Evolutionary conservation across 2,329 filamentous ascomycete species (phyloP), one percentile per base, ranked within the genome.

Genomic region (Pseudocercospora macadamiae): DNA sequence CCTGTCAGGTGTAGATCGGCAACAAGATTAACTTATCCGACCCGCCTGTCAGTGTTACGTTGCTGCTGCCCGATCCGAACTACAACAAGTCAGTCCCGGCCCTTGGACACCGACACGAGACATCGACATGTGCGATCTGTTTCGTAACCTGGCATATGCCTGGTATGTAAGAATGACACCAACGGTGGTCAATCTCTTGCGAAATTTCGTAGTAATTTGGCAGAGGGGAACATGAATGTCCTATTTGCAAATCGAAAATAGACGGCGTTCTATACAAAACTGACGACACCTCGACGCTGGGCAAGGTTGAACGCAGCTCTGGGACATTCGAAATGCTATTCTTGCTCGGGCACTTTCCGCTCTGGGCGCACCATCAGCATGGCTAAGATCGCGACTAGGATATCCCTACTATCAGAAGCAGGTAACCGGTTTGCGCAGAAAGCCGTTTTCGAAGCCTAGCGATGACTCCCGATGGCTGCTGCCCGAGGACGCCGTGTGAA

Each of bases 261-360:
- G 51, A 48, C 23, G 23, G 19, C 42, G 26, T 14, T 47, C 21
- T 47, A n/a, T 21, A 23, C 30, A 59, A 39, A 36, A 36, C 36
- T 51, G 12, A 30, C 34, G 32, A 55, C 51, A 47, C 23, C 36
- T 51, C 5, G 16, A 18, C 48, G 47, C 21, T 25, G 34, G 44
- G 54, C 57, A 55, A 48, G 57, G 57, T 47, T 47, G 39, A 48
- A 55, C 52, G 57, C 30, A 34, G 57, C 16, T 51, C 26, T 36
- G 44, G 57, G 57, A 54, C 37, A 55, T 52, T 55, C 30, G 42
- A 45, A 48, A 51, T 47, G 47, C 57, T 60, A 60, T 60, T 60
- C 57, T 60, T 55, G 54, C 52, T 48, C 37, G 54, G 36, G 45
- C 57, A 39, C 32, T 37, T 51, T 51, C 45, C 54, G 45, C 34